Base-by-base conservation (phyloP, 2,329 filamentous ascomycete species). In the Penicillium hesseltinei region DNA sequence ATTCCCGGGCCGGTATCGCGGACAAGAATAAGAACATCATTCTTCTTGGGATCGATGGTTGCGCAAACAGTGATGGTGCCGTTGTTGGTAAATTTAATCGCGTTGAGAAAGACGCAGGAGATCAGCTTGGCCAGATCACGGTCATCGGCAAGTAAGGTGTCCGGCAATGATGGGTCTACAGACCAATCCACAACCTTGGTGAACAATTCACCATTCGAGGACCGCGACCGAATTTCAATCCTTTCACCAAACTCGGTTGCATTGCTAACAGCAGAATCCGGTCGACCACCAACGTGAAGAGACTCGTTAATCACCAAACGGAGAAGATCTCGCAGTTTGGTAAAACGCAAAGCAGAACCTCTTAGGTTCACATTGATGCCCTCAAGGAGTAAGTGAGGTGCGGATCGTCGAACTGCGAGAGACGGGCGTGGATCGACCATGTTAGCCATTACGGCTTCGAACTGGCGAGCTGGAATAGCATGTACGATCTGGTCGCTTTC, bases 1-100 rank as follows among this genome's bases (percentile, higher is more conserved):
- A 90, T 90, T 4, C 88, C 88, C 48, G 84, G 83, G 8, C 88
- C 88, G 19, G 86, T 88, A 71, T 90, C 88, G 17, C 78, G 77
- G 54, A 90, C 80, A 60, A 79, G 83, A 66, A 89, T 83, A 44
- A 85, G 76, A 42, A 89, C 78, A 66, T 84, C 83, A 35, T 81
- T 79, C 5, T 72, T 68, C 52, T 77, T 81, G 35, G 73, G 71
- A 52, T 81, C 83, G 42, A 86, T 75, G 6, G 77, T 80, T 4
- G 82, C 84, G 46, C 72, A 73, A 13, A 90, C 74, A 2, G 74
- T 81, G 54, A 90, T 87, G 13, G 74, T 77, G 7, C 88, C 87
- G 54, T 80, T 78, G 56, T 88, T 84, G 0, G 87, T 89, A 66
- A 90, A 90, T 69, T 90, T 90, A 65, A 89, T 80, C 3, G 87